phyloP scores from a whole-genome alignment of 2,329 filamentous ascomycete species.

The Fusarium irregulare region DNA sequence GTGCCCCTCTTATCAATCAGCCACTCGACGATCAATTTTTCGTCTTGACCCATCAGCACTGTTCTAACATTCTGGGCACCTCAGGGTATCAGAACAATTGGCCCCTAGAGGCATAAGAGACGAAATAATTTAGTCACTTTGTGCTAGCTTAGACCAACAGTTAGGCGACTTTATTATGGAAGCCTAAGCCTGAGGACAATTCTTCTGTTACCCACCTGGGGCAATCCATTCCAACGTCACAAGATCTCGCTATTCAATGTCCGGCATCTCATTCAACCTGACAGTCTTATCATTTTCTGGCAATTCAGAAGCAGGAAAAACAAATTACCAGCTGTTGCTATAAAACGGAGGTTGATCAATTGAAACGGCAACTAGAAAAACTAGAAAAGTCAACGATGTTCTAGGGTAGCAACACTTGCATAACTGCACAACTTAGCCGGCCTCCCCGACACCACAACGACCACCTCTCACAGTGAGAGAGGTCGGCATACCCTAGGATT shows the following conservation, averaged over 20 bases:
- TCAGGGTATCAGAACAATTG: too few species aligned
- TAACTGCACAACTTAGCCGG: slow-evolving; percentile 3
- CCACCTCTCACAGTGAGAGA: slow-evolving; percentile 19
- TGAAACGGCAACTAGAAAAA: not conserved
- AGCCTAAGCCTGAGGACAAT: too few species aligned
- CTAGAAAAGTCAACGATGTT: slow-evolving; percentile 5
- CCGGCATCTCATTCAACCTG: not conserved
- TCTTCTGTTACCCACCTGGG: too few species aligned
- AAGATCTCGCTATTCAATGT: not conserved
- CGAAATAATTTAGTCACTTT: too few species aligned
- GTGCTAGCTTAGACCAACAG: too few species aligned
- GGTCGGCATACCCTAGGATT: slow-evolving; percentile 5
- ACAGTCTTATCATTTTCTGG: not conserved
- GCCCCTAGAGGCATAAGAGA: too few species aligned
- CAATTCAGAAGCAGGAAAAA: not conserved
- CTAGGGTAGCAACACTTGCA: slow-evolving; percentile 21
- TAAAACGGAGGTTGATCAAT: not conserved
- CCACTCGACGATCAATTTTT: slow-evolving; percentile 22
- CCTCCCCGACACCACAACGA: slow-evolving; percentile 13
- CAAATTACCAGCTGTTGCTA: not conserved
- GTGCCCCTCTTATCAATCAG: slow-evolving; percentile 39
- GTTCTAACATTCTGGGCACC: slow-evolving; percentile 4
- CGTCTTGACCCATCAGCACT: slow-evolving; percentile 28
- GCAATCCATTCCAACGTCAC: slow-evolving; percentile 4
- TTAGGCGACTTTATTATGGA: too few species aligned